Base-by-base conservation (phyloP, 768 basidiomycete genomes). In the Auricularia sp. region DNA sequence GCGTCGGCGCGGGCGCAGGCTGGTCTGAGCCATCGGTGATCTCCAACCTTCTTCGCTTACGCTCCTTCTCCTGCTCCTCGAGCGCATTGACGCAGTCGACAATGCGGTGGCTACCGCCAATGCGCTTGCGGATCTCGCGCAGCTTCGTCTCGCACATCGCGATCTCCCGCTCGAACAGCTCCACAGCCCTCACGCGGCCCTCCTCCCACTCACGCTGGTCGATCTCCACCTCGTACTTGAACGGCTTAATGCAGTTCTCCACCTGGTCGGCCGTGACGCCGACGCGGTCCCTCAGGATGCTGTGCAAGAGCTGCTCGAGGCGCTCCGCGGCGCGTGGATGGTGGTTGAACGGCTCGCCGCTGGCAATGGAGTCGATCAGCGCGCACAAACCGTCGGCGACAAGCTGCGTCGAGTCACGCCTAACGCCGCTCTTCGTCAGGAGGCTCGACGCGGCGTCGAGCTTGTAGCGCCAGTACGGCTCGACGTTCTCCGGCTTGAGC, bases 171-270 rank as follows among this genome's bases (percentile, higher is more conserved):
- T 92, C 88, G 69, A 96, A 90, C 69, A 95, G 77, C 63, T 85
- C 84, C 64, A 92, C 82, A 1, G 92, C 85, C 62, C 85, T 79
- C 69, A 81, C 82, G 61, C 95, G 79, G 0, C 97, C 97, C 2
- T 79, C 72, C 69, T 92, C 91, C 97, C 97, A 99, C 74, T 99
- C 97, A 51, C 88, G 79, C 14, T 85, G 82, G 67, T 98, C 94
- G 14, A 98, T 89, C 73, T 99, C 97, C 34, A 98, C 88, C 72
- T 98, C 96, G 72, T 97, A 96, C 79, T 99, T 99, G 83, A 86
- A 98, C 35, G 96, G 97, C 77, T 99, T 99, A 81, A 99, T 98
- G 75, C 93, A 96, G 75, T 98, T 99, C 80, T 99, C 97, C 16
- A 99, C 96, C 77, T 98, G 96, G 74, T 99, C 97, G 3, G 92